Conservation (phyloP, 257 asterid species). For the Gynochthodes officinalis region DNA sequence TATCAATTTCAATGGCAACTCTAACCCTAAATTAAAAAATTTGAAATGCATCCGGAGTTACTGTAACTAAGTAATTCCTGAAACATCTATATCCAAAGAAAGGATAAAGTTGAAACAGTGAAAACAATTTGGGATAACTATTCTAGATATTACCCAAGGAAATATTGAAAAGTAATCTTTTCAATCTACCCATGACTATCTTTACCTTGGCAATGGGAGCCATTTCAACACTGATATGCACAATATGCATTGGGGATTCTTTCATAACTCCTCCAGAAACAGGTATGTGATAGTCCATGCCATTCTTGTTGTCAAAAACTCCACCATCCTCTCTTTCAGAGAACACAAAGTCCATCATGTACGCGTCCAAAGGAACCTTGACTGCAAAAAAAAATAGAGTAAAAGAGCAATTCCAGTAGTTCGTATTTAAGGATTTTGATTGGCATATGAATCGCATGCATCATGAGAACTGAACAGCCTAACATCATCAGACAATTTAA, state of each 20-base stretch:
- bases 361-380: conserved; percentile 93
- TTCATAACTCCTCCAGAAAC: conserved; percentile 72
- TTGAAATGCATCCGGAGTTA: not conserved
- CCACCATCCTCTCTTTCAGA: conserved; percentile 92
- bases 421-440: not conserved
- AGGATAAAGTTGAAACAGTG: not conserved
- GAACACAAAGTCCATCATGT: conserved; percentile 94
- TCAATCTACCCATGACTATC: not conserved
- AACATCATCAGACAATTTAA: not conserved
- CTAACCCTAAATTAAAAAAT: not conserved
- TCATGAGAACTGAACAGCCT: not conserved
- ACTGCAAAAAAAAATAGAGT: conserved; percentile 42
- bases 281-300: conserved; percentile 93
- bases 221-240: conserved; percentile 95
- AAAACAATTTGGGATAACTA: not conserved
- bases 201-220: conserved; percentile 98
- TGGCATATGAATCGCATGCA: not conserved
- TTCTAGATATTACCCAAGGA: not conserved
- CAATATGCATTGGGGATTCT: conserved; percentile 95
- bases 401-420: conserved; percentile 16
- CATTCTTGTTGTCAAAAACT: conserved; percentile 78
- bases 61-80: not conserved
- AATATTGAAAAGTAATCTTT: not conserved
- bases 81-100: not conserved
- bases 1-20: not conserved